phyloP scores from a whole-genome alignment of 441 rosid species.

The Croton laevigatus region DNA sequence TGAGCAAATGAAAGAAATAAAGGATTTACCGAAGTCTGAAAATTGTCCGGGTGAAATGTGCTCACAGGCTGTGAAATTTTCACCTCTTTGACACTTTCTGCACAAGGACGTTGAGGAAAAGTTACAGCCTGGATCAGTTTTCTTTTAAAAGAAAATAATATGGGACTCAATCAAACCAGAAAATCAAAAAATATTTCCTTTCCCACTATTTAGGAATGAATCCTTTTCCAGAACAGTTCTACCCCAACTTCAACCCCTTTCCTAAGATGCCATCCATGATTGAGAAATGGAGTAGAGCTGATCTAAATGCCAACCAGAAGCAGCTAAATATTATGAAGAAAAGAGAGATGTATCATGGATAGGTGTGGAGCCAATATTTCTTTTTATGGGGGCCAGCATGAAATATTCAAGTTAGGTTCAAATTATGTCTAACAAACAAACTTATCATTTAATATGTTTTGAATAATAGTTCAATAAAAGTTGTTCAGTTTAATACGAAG shows the following conservation, averaged over 20 bases:
- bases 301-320: background rate
- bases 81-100: constrained; percentile 43
- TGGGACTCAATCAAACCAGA: background rate
- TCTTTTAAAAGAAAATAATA: background rate
- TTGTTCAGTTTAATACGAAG: too few relatives aligned
- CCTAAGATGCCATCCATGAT: background rate
- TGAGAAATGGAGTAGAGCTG: background rate
- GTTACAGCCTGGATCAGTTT: constrained; percentile 20
- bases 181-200: background rate
- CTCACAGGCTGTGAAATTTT: constrained; percentile 29
- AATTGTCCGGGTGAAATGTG: constrained; percentile 26
- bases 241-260: background rate
- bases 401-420: too few relatives aligned
- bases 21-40: constrained; percentile 29
- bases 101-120: constrained; percentile 19
- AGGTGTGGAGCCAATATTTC: too few relatives aligned
- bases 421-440: too few relatives aligned
- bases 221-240: background rate
- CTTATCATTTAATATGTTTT: too few relatives aligned
- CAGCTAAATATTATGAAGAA: constrained; percentile 8
- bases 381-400: too few relatives aligned
- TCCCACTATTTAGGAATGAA: constrained; percentile 1
- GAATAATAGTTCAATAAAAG: too few relatives aligned
- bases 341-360: too few relatives aligned
- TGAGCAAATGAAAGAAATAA: constrained; percentile 15